Conservation (phyloP, 1,139 yeast species). For the Suhomyces yuchorum region DNA sequence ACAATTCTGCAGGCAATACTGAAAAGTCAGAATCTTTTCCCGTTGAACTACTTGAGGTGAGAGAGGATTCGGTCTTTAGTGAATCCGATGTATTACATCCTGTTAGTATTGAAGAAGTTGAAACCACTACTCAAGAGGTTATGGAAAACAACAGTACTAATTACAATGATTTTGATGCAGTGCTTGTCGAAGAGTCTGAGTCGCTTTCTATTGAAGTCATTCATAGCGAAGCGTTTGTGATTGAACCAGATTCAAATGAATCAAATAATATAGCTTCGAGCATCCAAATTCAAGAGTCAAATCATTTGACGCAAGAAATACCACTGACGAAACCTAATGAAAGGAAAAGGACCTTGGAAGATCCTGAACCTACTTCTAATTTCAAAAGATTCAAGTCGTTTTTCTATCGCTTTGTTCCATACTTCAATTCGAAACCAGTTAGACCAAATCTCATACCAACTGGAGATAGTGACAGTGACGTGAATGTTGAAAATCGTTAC, state of each 20-base stretch:
- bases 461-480: not conserved
- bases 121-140: not conserved
- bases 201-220: slow-evolving; percentile 1
- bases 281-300: no score
- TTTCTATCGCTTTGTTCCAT: slow-evolving; percentile 4
- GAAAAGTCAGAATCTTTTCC: not conserved
- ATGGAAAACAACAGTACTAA: not conserved
- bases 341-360: not conserved
- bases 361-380: not conserved
- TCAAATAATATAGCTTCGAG: not conserved
- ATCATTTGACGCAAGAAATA: no score
- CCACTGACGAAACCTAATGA: not conserved
- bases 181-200: not conserved
- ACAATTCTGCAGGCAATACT: not conserved
- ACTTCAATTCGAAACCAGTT: not conserved
- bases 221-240: not conserved
- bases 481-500: not conserved
- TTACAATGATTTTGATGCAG: not conserved
- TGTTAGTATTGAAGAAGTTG: slow-evolving; percentile 7
- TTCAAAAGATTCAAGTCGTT: slow-evolving; percentile 8
- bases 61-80: slow-evolving; percentile 2
- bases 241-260: slow-evolving; percentile 2
- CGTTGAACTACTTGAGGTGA: not conserved
- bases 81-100: slow-evolving; percentile 8
- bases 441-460: not conserved